A percentile compares a stretch with the other conserved stretches of the same genome.
These are phyloP conservation scores for Trametes pubescens DNA, from an alignment of 1,284 basidiomycete species.

Conservation along the genomic window DNA sequence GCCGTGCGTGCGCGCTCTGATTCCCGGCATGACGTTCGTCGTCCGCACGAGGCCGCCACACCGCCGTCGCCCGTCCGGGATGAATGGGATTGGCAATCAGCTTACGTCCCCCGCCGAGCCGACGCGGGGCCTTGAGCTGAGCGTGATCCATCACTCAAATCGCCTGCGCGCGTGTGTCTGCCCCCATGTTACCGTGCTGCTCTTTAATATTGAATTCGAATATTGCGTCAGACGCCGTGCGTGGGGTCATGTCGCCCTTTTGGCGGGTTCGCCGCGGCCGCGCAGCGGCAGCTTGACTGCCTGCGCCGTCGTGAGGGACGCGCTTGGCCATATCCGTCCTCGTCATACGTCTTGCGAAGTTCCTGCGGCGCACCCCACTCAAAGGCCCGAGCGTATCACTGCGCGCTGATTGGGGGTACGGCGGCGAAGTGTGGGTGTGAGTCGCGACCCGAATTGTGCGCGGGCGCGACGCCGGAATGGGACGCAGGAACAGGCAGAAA, in stretches of 20 bases:
- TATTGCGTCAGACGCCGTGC: too few species aligned
- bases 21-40: slow-evolving; percentile 18
- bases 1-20: slow-evolving; percentile 5
- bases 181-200: too few species aligned
- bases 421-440: slow-evolving; percentile 17
- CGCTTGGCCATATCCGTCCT: background rate
- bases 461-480: background rate
- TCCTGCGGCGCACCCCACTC: background rate
- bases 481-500: background rate
- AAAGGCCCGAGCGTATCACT: slow-evolving; percentile 17
- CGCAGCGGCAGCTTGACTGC: background rate
- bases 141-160: background rate
- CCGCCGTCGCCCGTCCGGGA: background rate
- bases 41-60: slow-evolving; percentile 6
- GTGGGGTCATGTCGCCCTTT: too few species aligned
- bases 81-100: slow-evolving; percentile 14
- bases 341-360: background rate
- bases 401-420: slow-evolving; percentile 11
- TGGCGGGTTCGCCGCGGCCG: background rate
- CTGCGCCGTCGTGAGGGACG: background rate
- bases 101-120: slow-evolving; percentile 4
- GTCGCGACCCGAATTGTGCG: background rate
- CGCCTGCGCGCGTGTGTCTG: background rate
- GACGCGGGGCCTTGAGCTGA: background rate
- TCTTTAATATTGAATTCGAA: background rate